Conservation (phyloP, 2,329 filamentous ascomycete genomes). For the Pseudopyricularia javanii region DNA sequence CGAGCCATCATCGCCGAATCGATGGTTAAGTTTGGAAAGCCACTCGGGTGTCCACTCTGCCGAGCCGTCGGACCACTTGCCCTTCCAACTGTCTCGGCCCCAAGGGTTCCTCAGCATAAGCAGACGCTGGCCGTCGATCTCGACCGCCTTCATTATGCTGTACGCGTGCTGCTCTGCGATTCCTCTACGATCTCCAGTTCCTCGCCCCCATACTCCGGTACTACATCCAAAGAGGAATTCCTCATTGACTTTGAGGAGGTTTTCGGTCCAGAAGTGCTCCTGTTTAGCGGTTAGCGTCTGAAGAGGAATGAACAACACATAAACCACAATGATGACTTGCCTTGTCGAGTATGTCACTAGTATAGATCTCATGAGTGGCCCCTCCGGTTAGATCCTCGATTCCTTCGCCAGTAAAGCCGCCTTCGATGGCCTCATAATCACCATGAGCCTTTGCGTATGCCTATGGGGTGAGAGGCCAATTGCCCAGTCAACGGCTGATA, state of each 20-base stretch:
- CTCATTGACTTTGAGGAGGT: slow-evolving; percentile 68
- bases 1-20: slow-evolving; percentile 48
- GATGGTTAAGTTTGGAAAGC: slow-evolving; percentile 43
- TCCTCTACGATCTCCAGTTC: slow-evolving; percentile 47
- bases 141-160: slow-evolving; percentile 45
- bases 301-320: background rate
- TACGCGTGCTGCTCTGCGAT: slow-evolving; percentile 49
- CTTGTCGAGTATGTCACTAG: slow-evolving; percentile 62
- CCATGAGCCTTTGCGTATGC: slow-evolving; percentile 66
- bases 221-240: slow-evolving; percentile 68
- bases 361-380: slow-evolving; percentile 56
- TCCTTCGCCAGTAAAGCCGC: slow-evolving; percentile 42
- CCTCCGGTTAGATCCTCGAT: slow-evolving; percentile 51
- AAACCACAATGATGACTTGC: background rate
- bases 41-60: slow-evolving; percentile 49
- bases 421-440: slow-evolving; percentile 60
- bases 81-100: slow-evolving; percentile 51
- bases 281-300: background rate
- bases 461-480: background rate
- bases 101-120: slow-evolving; percentile 41
- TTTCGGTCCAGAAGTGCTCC: slow-evolving; percentile 72
- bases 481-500: background rate
- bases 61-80: slow-evolving; percentile 45
- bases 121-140: slow-evolving; percentile 35
- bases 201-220: slow-evolving; percentile 49